Evolutionary conservation across 345 rosid species (phyloP).

Genomic region (Citrus glauca): DNA sequence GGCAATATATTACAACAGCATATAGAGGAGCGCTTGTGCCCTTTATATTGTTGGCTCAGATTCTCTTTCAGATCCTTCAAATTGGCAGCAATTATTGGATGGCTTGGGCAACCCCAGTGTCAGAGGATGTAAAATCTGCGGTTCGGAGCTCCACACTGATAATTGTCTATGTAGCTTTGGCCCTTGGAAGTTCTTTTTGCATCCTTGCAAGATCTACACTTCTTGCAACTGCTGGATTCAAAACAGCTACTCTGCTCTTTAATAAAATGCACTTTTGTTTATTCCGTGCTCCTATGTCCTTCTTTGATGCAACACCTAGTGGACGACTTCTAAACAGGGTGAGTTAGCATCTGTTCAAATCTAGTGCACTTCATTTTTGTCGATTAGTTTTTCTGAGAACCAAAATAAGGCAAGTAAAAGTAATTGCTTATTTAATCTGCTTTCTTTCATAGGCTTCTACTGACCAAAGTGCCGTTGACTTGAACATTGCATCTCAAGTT

Average conservation of each 20-base stretch:
- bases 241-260: slow-evolving; percentile 63
- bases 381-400: background rate
- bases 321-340: slow-evolving; percentile 63
- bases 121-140: slow-evolving; percentile 42
- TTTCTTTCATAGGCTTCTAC: slow-evolving; percentile 55
- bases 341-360: slow-evolving; percentile 9
- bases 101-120: slow-evolving; percentile 66
- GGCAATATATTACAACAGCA: slow-evolving; percentile 60
- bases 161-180: slow-evolving; percentile 48
- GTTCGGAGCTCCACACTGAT: slow-evolving; percentile 38
- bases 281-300: slow-evolving; percentile 80
- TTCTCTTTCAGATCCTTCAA: slow-evolving; percentile 52
- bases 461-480: slow-evolving; percentile 66
- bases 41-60: slow-evolving; percentile 48
- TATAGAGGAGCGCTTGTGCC: slow-evolving; percentile 70
- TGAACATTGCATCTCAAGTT: slow-evolving; percentile 45
- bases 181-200: slow-evolving; percentile 55
- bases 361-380: background rate
- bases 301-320: slow-evolving; percentile 75
- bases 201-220: slow-evolving; percentile 42
- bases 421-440: background rate
- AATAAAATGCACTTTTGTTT: slow-evolving; percentile 55
- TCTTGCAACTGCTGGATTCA: slow-evolving; percentile 45
- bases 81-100: slow-evolving; percentile 83
- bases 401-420: background rate